phyloP scores from a whole-genome alignment of 768 basidiomycete genomes.

The Podaxis carcinomalis region DNA sequence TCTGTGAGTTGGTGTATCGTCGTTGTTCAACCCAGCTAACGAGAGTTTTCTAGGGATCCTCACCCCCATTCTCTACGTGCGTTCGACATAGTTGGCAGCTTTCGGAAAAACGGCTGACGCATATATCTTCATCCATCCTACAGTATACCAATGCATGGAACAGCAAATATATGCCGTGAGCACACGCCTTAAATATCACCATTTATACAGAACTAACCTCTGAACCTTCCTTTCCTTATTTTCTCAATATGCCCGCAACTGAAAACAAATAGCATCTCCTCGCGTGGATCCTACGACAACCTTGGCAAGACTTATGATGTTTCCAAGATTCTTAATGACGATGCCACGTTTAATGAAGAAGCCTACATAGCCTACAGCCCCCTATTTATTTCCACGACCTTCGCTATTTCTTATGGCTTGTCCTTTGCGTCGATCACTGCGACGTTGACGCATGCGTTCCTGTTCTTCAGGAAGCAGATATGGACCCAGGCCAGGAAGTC shows the following conservation, averaged over 20 bases:
- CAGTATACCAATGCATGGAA: conserved; percentile 65
- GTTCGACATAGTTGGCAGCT: conserved; percentile 15
- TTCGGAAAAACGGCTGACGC: not conserved
- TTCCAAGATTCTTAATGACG: conserved; percentile 46
- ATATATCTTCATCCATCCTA: not conserved
- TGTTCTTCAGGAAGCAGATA: conserved; percentile 79
- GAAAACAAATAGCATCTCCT: conserved; percentile 41
- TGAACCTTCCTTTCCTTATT: not conserved
- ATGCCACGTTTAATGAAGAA: conserved; percentile 49
- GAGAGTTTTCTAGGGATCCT: conserved; percentile 40
- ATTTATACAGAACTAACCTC: not conserved
- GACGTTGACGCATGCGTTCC: conserved; percentile 62
- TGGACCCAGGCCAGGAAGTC: conserved; percentile 66
- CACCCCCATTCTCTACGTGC: conserved; percentile 53
- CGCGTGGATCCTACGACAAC: conserved; percentile 65
- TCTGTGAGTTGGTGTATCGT: conserved; percentile 36
- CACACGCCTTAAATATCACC: conserved; percentile 1
- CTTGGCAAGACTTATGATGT: conserved; percentile 56
- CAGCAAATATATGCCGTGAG: conserved; percentile 51
- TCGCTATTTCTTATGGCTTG: conserved; percentile 75
- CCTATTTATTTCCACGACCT: conserved; percentile 64
- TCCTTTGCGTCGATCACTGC: conserved; percentile 83
- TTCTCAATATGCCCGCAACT: not conserved
- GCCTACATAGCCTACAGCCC: conserved; percentile 58
- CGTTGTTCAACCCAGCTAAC: not conserved